Evolutionary conservation across 1,284 basidiomycete species (phyloP), one percentile per base, ranked within the genome.

Genomic region (Mycena citricolor): DNA sequence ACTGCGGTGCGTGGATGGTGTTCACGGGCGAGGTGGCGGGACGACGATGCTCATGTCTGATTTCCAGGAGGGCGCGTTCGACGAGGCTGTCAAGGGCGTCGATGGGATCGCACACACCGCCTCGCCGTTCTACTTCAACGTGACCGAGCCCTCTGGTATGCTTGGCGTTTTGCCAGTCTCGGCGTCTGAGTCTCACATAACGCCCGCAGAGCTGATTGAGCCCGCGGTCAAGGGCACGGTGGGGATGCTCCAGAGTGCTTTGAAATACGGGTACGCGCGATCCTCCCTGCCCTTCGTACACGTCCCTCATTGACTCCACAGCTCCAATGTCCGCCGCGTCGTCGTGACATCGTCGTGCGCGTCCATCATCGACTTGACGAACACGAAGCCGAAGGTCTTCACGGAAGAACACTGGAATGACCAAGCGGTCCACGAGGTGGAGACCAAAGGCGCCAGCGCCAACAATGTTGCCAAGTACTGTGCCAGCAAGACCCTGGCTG

Each of bases 401-500:
- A 66, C 61, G 23, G 76, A 78, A 49, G 51, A 57, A 1, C 75
- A 86, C 59, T 91, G 86, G 86, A 86, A 90, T 66, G 60, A 75
- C 5, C 65, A 70, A 30, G 70, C 75, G 3, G 61, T 76, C 14
- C 60, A 69, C 14, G 64, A 73, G 32, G 67, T 83, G 16, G 69
- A 76, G 56, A 63, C 73, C 49, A 69, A 76, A 40, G 81, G 83
- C 12, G 60, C 58, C n/a, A 68, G 72, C 8, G 74, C 79, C 1
- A 35, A 62, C 3, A 53, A 56, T 3, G 42, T 61, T 8, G 60
- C 64, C 33, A 79, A 76, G 57, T 86, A 85, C 57, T 61, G 68
- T 32, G 78, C 74, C 12, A 76, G 73, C 22, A 90, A 91, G 68
- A 79, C 76, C 5, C 66, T 90, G 4, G 85, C 87, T 2, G 88